Conservation (phyloP, 345 rosid species). For the Eutrema heterophyllum region DNA sequence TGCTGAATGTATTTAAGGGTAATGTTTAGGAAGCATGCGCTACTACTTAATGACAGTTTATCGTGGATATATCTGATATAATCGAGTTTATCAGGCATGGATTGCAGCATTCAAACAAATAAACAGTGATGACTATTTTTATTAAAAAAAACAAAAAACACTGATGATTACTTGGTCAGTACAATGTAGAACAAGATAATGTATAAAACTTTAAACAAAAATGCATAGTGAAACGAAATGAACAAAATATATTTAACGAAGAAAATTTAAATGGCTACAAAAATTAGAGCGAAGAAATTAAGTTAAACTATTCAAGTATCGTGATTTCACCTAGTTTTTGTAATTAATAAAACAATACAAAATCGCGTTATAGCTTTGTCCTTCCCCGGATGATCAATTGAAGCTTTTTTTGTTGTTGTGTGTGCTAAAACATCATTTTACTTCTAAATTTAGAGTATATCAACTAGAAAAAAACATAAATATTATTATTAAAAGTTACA, state of each 20-base stretch:
- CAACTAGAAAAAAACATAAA: too few relatives aligned
- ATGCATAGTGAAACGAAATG: neutral
- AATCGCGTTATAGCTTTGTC: neutral
- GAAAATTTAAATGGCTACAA: neutral
- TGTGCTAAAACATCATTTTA: too few relatives aligned
- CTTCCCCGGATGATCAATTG: neutral
- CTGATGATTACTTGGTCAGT: neutral
- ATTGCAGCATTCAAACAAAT: neutral
- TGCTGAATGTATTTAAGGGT: neutral
- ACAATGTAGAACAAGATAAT: neutral
- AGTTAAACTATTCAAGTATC: neutral
- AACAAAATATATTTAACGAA: too few relatives aligned
- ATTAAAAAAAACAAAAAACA: neutral
- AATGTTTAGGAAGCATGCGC: constrained; percentile 7
- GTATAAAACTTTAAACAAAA: too few relatives aligned
- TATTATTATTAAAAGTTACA: too few relatives aligned
- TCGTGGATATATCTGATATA: neutral
- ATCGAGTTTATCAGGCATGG: neutral
- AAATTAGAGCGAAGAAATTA: neutral
- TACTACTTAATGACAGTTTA: neutral
- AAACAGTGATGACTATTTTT: neutral
- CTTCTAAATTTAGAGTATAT: too few relatives aligned
- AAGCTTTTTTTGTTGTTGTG: too few relatives aligned
- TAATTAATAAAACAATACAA: neutral
- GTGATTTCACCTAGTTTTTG: neutral